These are phyloP conservation scores for Alternaria sp. DNA, from an alignment of 2,329 filamentous ascomycete species.

Conservation along the genomic window DNA sequence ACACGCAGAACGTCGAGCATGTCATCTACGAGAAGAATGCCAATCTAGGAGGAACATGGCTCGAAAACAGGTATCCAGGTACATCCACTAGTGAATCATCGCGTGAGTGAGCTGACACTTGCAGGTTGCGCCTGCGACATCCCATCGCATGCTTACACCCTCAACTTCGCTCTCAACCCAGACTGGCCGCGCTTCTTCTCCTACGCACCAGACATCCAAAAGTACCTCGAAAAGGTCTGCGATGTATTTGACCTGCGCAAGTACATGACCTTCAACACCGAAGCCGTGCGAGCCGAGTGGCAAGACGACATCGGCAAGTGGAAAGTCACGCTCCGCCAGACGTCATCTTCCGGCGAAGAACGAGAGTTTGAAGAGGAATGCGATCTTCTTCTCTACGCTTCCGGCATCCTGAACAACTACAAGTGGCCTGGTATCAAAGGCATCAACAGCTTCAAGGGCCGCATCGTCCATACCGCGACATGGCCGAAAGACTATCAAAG, in stretches of 20 bases:
- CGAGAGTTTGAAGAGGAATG: conserved; percentile 53
- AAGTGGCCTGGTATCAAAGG: conserved; percentile 50
- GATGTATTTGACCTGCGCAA: conserved; percentile 57
- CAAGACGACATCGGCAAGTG: conserved; percentile 57
- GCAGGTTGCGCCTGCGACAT: conserved; percentile 54
- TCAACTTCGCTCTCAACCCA: conserved; percentile 53
- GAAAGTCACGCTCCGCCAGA: conserved; percentile 57
- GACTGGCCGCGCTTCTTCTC: conserved; percentile 58
- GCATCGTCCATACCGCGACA: conserved; percentile 51
- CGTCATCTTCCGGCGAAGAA: conserved; percentile 36
- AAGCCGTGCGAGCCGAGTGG: conserved; percentile 57
- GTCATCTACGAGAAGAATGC: conserved; percentile 58
- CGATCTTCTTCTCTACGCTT: conserved; percentile 53
- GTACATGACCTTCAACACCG: conserved; percentile 60
- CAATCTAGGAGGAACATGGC: conserved; percentile 55
- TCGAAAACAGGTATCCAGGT: conserved; percentile 52
- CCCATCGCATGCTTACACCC: conserved; percentile 54
- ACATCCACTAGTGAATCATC: neutral
- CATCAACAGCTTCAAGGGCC: conserved; percentile 55
- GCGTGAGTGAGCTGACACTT: neutral
- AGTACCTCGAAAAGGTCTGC: conserved; percentile 58
- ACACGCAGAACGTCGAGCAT: conserved; percentile 53
- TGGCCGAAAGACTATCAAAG: conserved; percentile 56
- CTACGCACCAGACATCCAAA: conserved; percentile 55
- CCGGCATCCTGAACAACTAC: conserved; percentile 52